Percentiles rank a stretch among this genome's conserved stretches.
Conservation (phyloP, 2,329 filamentous ascomycete species). For the Colletotrichum sp. region DNA sequence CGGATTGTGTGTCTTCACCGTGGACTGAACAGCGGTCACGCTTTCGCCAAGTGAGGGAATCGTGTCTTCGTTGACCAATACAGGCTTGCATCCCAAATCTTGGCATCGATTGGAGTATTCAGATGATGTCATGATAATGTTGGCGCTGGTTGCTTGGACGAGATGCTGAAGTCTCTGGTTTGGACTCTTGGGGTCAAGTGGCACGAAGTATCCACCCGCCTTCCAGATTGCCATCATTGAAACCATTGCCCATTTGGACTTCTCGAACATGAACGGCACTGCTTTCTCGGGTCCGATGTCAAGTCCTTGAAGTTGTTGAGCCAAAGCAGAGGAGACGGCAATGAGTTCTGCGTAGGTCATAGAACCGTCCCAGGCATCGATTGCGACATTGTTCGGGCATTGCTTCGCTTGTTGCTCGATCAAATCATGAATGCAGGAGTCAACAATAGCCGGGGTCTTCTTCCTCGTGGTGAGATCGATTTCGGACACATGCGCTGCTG, state of each 20-base stretch:
- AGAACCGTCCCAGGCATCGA: constrained; percentile 13
- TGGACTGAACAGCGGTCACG: not conserved
- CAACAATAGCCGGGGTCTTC: not conserved
- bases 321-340: constrained; percentile 15
- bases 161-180: not conserved
- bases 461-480: not conserved
- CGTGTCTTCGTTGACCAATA: not conserved
- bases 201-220: constrained; percentile 2
- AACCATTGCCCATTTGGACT: constrained; percentile 2
- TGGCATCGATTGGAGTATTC: not conserved
- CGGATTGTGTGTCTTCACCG: not conserved
- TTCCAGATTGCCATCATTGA: constrained; percentile 13
- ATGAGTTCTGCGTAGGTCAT: constrained; percentile 23
- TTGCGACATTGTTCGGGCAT: not conserved
- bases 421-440: not conserved
- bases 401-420: not conserved
- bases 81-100: not conserved
- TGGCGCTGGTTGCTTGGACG: not conserved
- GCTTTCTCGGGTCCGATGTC: constrained; percentile 24
- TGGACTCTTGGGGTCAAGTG: constrained; percentile 5
- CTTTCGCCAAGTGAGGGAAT: not conserved
- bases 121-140: not conserved
- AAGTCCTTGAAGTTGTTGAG: constrained; percentile 8
- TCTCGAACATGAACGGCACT: constrained; percentile 1
- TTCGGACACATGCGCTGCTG: not conserved